Evolutionary conservation across 441 rosid species (phyloP), one percentile per base, ranked within the genome.

Genomic region (Raphanus hybrid): DNA sequence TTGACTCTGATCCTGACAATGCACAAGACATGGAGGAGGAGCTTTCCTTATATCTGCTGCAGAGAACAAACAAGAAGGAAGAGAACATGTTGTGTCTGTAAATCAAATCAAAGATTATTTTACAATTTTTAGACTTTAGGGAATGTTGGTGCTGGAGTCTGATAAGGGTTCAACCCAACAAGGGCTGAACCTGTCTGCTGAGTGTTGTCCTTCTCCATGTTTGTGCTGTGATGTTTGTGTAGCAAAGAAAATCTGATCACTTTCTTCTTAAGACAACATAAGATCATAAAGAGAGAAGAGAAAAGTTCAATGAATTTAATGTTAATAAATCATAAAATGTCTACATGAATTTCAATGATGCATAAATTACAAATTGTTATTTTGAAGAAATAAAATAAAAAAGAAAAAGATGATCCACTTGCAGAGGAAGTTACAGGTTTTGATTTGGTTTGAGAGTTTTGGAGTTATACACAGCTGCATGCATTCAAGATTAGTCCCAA

Each of bases 371-470:
- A 90, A 86, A 85, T 81, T 84, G 88, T 87, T 73, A 85, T 54
- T 23, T 54, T 86, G 89, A 81, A 80, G 85, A 79, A 75, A 75
- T 11, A 5, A 73, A 63, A 18, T 41, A 20, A 26, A 20, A 1
- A 37, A 29, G 39, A 37, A 39, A 58, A 66, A 54, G 64, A 68
- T 10, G 26, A 14, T 64, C 35, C 45, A 74, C 54, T 71, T 74
- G 92, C 85, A 86, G 89, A 62, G 78, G 85, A 89, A 86, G 78
- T 90, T 90, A 93, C 90, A 92, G 84, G 82, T 90, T 82, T 78
- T 67, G 71, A 81, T 85, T 88, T 87, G 89, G 64, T 54, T 35
- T 78, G 81, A 84, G 70, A 78, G 78, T 68, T 39, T 74, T 79
- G 67, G 45, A 55, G 32, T 69, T 45, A 64, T 57, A 70, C 63